phyloP scores from a whole-genome alignment of 192 early-diverging fungal species.

The Coemansia umbellata region DNA sequence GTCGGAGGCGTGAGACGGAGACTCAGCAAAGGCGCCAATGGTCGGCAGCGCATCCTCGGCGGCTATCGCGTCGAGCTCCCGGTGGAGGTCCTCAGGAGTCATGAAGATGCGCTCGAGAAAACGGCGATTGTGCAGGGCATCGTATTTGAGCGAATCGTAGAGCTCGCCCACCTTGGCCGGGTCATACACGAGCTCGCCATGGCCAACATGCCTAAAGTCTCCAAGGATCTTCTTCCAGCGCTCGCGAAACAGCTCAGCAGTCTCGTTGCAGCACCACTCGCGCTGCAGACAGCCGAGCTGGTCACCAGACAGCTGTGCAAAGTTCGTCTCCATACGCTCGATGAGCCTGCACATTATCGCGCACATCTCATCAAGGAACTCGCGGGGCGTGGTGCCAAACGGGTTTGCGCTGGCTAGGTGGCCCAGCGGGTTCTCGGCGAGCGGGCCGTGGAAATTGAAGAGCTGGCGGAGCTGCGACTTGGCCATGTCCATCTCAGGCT shows the following conservation, averaged over 20 bases:
- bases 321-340: conserved; percentile 76
- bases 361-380: conserved; percentile 67
- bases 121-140: conserved; percentile 90
- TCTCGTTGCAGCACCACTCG: conserved; percentile 90
- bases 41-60: too few species aligned
- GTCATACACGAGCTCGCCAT: conserved; percentile 54
- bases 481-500: conserved; percentile 87
- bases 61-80: conserved; percentile 2
- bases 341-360: conserved; percentile 63
- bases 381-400: conserved; percentile 38
- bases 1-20: too few species aligned
- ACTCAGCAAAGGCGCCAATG: too few species aligned
- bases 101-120: conserved; percentile 76
- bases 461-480: conserved; percentile 71
- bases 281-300: conserved; percentile 53
- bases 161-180: conserved; percentile 88
- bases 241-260: conserved; percentile 80
- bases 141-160: conserved; percentile 95
- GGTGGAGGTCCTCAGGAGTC: conserved; percentile 20
- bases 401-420: conserved; percentile 11
- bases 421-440: conserved; percentile 26
- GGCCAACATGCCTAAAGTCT: conserved; percentile 62
- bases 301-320: conserved; percentile 55
- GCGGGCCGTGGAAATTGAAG: conserved; percentile 50
- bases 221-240: conserved; percentile 95